Evolutionary conservation across 2,329 filamentous ascomycete species (phyloP).

Genomic region (Fusarium aywerte): DNA sequence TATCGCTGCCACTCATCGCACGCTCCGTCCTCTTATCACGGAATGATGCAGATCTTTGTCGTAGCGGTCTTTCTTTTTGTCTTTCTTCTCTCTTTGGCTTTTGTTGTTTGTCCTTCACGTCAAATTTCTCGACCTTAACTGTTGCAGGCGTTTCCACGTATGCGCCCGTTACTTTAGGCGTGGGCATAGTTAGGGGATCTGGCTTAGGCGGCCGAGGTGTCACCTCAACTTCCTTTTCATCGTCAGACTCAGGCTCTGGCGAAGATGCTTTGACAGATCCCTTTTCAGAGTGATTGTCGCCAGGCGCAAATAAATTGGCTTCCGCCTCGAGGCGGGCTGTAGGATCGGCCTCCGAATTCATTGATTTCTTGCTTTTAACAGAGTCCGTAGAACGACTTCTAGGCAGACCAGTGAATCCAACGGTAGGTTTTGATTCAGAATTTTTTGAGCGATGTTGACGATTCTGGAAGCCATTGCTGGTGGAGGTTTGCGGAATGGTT

Average conservation of each 20-base stretch:
- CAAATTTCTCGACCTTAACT: constrained; percentile 52
- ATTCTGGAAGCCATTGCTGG: constrained; percentile 30
- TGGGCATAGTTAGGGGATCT: constrained; percentile 62
- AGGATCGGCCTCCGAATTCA: constrained; percentile 64
- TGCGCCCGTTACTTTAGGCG: constrained; percentile 65
- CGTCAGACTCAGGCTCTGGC: constrained; percentile 48
- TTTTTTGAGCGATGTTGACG: constrained; percentile 35
- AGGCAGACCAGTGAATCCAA: constrained; percentile 60
- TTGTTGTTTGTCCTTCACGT: constrained; percentile 34
- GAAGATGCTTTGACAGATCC: constrained; percentile 65
- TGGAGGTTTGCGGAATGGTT: constrained; percentile 30
- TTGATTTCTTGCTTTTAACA: constrained; percentile 58
- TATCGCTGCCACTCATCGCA: constrained; percentile 37
- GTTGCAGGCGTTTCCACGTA: constrained; percentile 68
- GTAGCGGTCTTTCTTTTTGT: constrained; percentile 17
- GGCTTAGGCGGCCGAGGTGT: constrained; percentile 60
- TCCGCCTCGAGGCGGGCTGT: constrained; percentile 67
- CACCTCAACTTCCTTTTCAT: constrained; percentile 51
- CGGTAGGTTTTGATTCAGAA: constrained; percentile 52
- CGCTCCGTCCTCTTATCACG: constrained; percentile 44
- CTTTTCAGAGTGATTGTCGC: constrained; percentile 65
- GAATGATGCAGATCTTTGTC: constrained; percentile 34
- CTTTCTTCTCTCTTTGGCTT: constrained; percentile 31
- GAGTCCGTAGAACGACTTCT: constrained; percentile 60
- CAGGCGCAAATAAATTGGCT: constrained; percentile 65